Conservation (phyloP, 805 yeast species). For the Lipomyces lipofer region DNA sequence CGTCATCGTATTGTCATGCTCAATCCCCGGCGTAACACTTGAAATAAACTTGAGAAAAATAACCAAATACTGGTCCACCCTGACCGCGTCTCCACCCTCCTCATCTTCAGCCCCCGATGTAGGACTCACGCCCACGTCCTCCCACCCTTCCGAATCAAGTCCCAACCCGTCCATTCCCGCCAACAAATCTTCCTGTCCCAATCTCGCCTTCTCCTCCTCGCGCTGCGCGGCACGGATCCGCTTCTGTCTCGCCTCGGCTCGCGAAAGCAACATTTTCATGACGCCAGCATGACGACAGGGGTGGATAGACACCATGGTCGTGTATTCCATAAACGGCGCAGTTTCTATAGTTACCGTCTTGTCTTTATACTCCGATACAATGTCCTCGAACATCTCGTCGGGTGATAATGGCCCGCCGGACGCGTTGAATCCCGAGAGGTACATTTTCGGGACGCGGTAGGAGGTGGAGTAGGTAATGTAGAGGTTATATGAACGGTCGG, state of each 20-base stretch:
- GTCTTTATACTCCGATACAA: slow-evolving; percentile 84
- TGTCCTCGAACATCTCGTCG: slow-evolving; percentile 90
- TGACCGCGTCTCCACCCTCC: slow-evolving; percentile 66
- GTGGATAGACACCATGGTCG: slow-evolving; percentile 83
- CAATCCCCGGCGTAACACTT: slow-evolving; percentile 96
- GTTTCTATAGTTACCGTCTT: slow-evolving; percentile 95
- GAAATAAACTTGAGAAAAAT: slow-evolving; percentile 91
- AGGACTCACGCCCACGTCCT: too few species aligned
- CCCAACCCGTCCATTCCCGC: slow-evolving; percentile 39
- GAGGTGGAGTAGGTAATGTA: slow-evolving; percentile 93
- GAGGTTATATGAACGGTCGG: slow-evolving; percentile 71
- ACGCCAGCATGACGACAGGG: slow-evolving; percentile 96
- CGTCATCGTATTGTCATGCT: slow-evolving; percentile 98
- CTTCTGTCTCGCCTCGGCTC: slow-evolving; percentile 50
- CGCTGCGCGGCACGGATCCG: slow-evolving; percentile 14
- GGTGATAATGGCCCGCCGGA: slow-evolving; percentile 87
- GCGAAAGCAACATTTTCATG: slow-evolving; percentile 81
- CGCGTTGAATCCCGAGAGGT: slow-evolving; percentile 79
- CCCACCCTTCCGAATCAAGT: slow-evolving; percentile 36
- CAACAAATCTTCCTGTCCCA: slow-evolving; percentile 18
- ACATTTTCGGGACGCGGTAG: slow-evolving; percentile 93
- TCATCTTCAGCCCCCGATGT: slow-evolving; percentile 27
- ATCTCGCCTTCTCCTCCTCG: slow-evolving; percentile 6
- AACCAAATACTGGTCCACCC: slow-evolving; percentile 89
- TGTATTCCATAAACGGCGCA: slow-evolving; percentile 72